Base-by-base conservation (phyloP, 768 basidiomycete species). In the Panaeolus papilionaceus region DNA sequence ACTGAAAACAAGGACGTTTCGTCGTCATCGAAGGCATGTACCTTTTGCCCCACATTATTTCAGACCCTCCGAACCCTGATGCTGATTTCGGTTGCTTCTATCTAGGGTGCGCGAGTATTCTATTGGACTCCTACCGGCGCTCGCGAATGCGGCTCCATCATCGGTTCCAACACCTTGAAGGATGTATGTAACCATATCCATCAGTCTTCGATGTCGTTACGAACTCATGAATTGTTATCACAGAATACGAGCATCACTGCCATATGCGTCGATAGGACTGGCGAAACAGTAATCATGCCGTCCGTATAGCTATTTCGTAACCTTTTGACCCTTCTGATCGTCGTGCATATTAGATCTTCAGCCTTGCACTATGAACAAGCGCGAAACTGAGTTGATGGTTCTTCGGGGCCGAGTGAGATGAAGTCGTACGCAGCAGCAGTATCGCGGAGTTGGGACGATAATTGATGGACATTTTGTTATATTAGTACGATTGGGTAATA, bases 81-180 rank as follows among this genome's bases (percentile, higher is more conserved):
- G 23, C 11, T 49, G 47, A 49, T 20, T 45, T 7, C 44, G 44
- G n/a, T 49, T 49, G 14, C 54, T 33, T 58, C 14, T n/a, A 58
- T 58, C 26, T 16, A 58, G 54, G 54, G 54, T 28, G 28, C 54
- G 3, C 33, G 54, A 58, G 54, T 58, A 5, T 58, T 58, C 28
- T 58, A 58, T 58, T 58, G 54, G 54, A 58, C 54, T 58, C 26
- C 54, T 33, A 58, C 54, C 4, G 54, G 54, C 12, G 4, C 26
- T 16, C 54, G 54, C 28, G 54, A 58, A 58, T 11, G 26, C 33
- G 54, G 54, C 10, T 58, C 54, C 26, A 37, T 58, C 33, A 58
- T 58, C 54, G 54, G 54, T 10, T 58, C 54, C 28, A 58, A 58
- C 54, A 58, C 54, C 12, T 58, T 58, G 54, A 58, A 33, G 33